These are phyloP conservation scores for Malus orientalis DNA, from an alignment of 306 rosid species.

Conservation along the genomic window DNA sequence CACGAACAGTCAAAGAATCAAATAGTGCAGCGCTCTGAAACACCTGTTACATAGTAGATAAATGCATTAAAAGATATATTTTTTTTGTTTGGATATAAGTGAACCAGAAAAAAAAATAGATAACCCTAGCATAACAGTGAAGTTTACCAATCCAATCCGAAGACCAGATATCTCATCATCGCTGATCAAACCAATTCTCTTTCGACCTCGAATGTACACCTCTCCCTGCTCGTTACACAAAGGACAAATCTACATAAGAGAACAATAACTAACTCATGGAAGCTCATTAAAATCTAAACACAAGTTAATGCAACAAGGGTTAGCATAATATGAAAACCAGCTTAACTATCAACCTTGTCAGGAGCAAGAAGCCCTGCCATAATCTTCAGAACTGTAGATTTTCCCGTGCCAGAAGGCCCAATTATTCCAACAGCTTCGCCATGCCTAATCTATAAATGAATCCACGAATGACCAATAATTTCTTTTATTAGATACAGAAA, in stretches of 20 bases:
- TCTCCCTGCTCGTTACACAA: constrained; percentile 62
- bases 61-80: background rate
- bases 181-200: constrained; percentile 75
- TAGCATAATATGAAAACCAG: background rate
- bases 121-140: background rate
- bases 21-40: constrained; percentile 99
- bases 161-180: constrained; percentile 86
- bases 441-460: constrained; percentile 66
- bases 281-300: background rate
- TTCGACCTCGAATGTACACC: constrained; percentile 81
- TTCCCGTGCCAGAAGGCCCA: constrained; percentile 99
- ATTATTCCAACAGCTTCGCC: constrained; percentile 99
- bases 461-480: background rate
- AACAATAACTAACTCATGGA: background rate
- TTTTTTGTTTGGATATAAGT: background rate
- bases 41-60: constrained; percentile 45
- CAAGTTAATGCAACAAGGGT: background rate
- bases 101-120: constrained; percentile 4
- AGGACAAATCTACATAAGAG: constrained; percentile 8
- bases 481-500: background rate
- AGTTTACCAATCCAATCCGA: constrained; percentile 84
- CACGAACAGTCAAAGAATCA: constrained; percentile 93
- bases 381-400: constrained; percentile 85
- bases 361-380: constrained; percentile 95
- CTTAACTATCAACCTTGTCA: constrained; percentile 47